These are phyloP conservation scores for Ceratocystiopsis sp. DNA, from an alignment of 2,329 filamentous ascomycete species.

Conservation along the genomic window DNA sequence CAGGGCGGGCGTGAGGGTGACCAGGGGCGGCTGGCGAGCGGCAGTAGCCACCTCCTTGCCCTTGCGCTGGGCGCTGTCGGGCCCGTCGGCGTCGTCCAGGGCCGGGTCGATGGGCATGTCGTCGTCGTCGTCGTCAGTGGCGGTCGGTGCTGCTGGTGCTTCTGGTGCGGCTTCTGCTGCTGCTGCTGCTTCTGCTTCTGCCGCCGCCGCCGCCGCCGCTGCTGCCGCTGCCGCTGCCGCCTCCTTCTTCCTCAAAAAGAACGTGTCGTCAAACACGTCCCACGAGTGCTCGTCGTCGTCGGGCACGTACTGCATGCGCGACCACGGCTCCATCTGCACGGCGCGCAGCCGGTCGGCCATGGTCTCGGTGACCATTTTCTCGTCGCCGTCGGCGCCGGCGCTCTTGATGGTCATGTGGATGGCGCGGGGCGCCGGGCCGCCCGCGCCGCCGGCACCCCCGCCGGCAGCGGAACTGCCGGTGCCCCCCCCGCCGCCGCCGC, in stretches of 20 bases:
- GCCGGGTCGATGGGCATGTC: conserved; percentile 4
- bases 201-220: conserved; percentile 7
- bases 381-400: conserved; percentile 44
- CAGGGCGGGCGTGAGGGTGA: conserved; percentile 19
- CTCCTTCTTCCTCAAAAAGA: conserved; percentile 33
- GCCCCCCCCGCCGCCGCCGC: conserved; percentile 8
- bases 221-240: conserved; percentile 1
- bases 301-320: conserved; percentile 60
- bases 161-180: too few relatives aligned
- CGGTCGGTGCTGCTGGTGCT: too few relatives aligned
- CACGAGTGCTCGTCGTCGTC: conserved; percentile 64
- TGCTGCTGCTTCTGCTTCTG: too few relatives aligned
- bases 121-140: too few relatives aligned
- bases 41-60: conserved; percentile 11
- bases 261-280: conserved; percentile 55
- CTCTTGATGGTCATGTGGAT: conserved; percentile 81
- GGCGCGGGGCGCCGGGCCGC: conserved; percentile 43
- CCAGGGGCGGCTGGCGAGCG: conserved; percentile 4
- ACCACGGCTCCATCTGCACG: conserved; percentile 74
- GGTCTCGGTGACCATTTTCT: conserved; percentile 45
- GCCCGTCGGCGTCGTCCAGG: conserved; percentile 9
- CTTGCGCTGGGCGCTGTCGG: conserved; percentile 10
- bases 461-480: conserved; percentile 12
- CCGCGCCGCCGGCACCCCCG: conserved; percentile 17
- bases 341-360: conserved; percentile 59